Conservation (phyloP, 2,329 filamentous ascomycete genomes). For the Fusarium succisae region DNA sequence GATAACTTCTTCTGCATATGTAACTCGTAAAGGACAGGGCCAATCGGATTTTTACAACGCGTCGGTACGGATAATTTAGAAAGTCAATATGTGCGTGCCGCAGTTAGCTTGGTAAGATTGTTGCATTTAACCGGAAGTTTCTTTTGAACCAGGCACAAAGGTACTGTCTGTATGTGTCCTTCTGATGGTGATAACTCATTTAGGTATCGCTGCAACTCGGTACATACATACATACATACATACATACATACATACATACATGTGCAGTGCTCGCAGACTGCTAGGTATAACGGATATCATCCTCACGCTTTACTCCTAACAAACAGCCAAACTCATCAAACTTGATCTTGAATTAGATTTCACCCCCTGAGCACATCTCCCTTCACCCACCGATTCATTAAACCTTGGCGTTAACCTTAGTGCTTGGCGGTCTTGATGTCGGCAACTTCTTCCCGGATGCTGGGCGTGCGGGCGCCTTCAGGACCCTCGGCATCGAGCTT, state of each 20-base stretch:
- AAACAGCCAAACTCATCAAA: not conserved
- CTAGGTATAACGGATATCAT: not conserved
- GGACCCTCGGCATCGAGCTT: conserved; percentile 47
- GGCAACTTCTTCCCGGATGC: conserved; percentile 41
- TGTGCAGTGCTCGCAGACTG: not conserved
- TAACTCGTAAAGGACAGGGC: not conserved
- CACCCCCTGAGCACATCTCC: not conserved
- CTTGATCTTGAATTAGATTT: not conserved
- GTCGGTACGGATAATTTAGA: not conserved
- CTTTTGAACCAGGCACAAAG: not conserved
- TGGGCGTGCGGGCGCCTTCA: conserved; percentile 39
- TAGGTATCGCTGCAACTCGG: not conserved
- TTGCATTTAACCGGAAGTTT: not conserved
- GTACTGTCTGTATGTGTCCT: not conserved
- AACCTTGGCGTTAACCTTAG: not conserved
- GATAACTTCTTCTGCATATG: not conserved
- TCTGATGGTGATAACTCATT: not conserved
- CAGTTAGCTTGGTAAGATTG: not conserved
- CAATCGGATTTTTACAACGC: not conserved
- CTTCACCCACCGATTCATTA: not conserved
- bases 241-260: not conserved
- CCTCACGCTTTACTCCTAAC: not conserved
- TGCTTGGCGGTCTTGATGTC: conserved; percentile 25
- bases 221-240: not conserved
- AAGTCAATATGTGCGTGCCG: not conserved